A percentile compares a stretch with the other conserved stretches of the same genome.
Conservation (phyloP, 768 basidiomycete genomes). For the Amanita pseudoporphyria region DNA sequence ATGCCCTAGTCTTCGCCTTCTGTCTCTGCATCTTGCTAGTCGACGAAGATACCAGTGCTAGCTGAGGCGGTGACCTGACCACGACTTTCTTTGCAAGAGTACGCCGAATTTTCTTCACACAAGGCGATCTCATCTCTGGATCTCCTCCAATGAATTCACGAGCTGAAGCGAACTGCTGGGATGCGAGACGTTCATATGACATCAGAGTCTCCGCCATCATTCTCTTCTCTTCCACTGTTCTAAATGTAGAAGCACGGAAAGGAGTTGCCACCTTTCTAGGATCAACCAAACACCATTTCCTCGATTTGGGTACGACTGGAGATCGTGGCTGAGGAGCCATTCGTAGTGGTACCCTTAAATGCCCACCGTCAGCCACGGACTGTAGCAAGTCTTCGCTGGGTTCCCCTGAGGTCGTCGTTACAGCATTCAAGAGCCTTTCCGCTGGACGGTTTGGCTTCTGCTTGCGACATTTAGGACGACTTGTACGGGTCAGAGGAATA, state of each 20-base stretch:
- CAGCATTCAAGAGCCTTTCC: background rate
- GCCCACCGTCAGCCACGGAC: background rate
- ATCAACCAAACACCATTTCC: conserved; percentile 6
- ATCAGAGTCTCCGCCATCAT: background rate
- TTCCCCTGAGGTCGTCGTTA: background rate
- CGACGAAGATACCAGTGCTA: background rate
- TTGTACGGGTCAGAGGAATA: background rate
- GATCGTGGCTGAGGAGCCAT: background rate
- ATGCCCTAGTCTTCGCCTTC: background rate
- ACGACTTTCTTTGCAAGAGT: background rate
- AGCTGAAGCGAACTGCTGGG: background rate
- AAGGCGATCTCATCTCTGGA: background rate
- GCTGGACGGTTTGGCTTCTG: background rate
- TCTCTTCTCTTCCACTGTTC: background rate
- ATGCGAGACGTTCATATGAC: conserved; percentile 1
- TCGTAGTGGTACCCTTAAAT: background rate
- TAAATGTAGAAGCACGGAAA: conserved; percentile 1
- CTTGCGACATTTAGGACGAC: background rate
- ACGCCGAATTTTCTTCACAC: background rate
- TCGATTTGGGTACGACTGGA: background rate
- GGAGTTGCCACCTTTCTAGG: conserved; percentile 3
- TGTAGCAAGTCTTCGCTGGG: background rate
- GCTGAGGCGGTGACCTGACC: background rate
- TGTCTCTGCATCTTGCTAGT: background rate
- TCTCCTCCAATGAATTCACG: background rate